phyloP scores from a whole-genome alignment of 768 basidiomycete species.

The Lactarius sp. region DNA sequence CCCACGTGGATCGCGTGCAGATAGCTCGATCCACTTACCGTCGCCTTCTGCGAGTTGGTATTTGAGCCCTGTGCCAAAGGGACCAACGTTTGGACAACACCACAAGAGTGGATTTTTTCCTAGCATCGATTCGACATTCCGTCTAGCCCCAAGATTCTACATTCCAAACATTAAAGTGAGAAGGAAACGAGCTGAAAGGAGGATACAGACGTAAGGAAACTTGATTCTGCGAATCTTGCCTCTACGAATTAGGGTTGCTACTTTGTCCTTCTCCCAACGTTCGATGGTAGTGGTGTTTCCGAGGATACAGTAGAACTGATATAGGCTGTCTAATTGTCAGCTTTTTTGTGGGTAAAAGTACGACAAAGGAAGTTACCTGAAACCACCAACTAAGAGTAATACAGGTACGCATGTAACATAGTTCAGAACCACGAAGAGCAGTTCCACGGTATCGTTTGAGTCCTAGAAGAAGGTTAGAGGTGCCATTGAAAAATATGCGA shows the following conservation, averaged over 20 bases:
- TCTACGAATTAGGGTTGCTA: constrained; percentile 72
- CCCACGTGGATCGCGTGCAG: constrained; percentile 1
- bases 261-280: constrained; percentile 97
- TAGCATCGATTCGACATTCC: constrained; percentile 74
- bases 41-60: constrained; percentile 66
- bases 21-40: constrained; percentile 66
- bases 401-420: constrained; percentile 84
- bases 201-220: constrained; percentile 78
- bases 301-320: constrained; percentile 74
- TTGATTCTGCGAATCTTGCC: constrained; percentile 88
- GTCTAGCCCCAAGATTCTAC: constrained; percentile 72
- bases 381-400: constrained; percentile 78
- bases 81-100: constrained; percentile 67
- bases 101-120: constrained; percentile 72
- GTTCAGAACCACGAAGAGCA: constrained; percentile 86
- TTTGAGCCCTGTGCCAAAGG: constrained; percentile 68
- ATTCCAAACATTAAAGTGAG: constrained; percentile 17
- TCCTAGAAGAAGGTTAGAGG: constrained; percentile 42
- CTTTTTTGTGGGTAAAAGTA: neutral
- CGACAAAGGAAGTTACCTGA: constrained; percentile 53
- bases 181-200: constrained; percentile 1
- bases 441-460: constrained; percentile 59
- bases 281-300: constrained; percentile 95
- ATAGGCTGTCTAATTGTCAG: constrained; percentile 51
- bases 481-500: constrained; percentile 20